Evolutionary conservation across 768 basidiomycete species (phyloP).

Genomic region (Tulasnella sp.): DNA sequence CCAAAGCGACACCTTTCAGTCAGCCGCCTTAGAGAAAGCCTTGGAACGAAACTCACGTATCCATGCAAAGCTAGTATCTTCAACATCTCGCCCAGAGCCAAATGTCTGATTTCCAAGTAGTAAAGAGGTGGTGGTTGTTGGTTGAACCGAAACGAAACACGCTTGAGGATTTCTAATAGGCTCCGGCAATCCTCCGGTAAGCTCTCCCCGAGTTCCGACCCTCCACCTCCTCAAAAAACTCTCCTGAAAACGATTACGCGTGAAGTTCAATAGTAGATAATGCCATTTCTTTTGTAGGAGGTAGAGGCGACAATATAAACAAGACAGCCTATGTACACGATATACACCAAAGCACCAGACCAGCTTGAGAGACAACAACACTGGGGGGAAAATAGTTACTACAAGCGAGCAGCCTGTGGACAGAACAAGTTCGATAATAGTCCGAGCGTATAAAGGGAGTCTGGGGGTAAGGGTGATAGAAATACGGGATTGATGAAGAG

Average conservation of each 20-base stretch:
- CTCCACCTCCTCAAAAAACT: not conserved
- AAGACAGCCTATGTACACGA: not conserved
- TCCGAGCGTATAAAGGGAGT: not conserved
- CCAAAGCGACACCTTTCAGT: not conserved
- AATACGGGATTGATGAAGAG: not conserved
- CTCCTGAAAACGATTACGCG: not conserved
- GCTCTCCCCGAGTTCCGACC: not conserved
- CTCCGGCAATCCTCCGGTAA: constrained; percentile 1
- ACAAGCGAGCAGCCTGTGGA: not conserved
- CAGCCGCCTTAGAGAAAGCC: not conserved
- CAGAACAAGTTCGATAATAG: not conserved
- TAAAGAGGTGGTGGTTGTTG: not conserved
- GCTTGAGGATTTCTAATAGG: not conserved
- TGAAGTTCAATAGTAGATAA: not conserved
- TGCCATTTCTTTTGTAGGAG: not conserved
- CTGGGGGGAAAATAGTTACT: not conserved
- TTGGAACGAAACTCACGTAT: constrained; percentile 35
- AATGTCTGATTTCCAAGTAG: not conserved
- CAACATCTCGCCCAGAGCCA: constrained; percentile 29
- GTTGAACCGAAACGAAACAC: not conserved
- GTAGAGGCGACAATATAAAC: not conserved
- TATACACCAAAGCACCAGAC: not conserved
- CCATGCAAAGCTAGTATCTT: constrained; percentile 51
- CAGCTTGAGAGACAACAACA: constrained; percentile 2
- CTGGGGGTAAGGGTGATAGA: not conserved